Base-by-base conservation (phyloP, 306 rosid genomes). In the Luffa aegyptiaca region DNA sequence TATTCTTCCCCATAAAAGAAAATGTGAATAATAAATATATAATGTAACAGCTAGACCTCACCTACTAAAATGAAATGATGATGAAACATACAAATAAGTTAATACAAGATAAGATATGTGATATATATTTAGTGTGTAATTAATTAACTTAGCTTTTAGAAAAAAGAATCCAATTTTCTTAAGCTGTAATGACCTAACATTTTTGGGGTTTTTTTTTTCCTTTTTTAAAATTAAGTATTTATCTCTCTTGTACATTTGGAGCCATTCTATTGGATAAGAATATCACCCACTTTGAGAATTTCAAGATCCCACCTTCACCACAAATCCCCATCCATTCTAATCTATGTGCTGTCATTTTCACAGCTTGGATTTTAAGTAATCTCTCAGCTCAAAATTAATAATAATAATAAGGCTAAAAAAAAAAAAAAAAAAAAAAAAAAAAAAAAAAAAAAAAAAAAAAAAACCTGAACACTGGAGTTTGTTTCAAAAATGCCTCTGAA, bases 31-130 rank as follows among this genome's bases (percentile, higher is more conserved):
- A 42, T 18, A 35, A 37, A 16, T 42, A 42, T 17, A 44, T n/a
- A 69, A 70, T 13, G 39, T 31, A 73, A 73, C 77, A 49, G 77
- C 77, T 73, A 73, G 77, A 49, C 77, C 12, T 73, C 44, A 73
- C 77, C 77, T 73, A 73, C 59, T 73, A 4, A 73, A 49, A 44
- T 46, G 76, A 71, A 68, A 68, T 71, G 10, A 71, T 71, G 75
- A 45, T 8, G 42, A 46, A 71, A 49, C 16, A 46, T 69, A 41
- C 17, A n/a, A 41, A 70, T n/a, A 44, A 45, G 6, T 8, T 1
- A 6, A 20, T 56, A 3, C 1, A 26, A 48, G 77, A 73, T 73
- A 49, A 73, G 61, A 49, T 46, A 73, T 12, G 17, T 20, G 21
- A 10, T 44, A 9, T 10, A 35, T 17, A 36, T 20, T 45, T 21